Percentiles rank a stretch among this genome's conserved stretches.
Conservation (phyloP, 306 rosid genomes). For the Castanea crenata region DNA sequence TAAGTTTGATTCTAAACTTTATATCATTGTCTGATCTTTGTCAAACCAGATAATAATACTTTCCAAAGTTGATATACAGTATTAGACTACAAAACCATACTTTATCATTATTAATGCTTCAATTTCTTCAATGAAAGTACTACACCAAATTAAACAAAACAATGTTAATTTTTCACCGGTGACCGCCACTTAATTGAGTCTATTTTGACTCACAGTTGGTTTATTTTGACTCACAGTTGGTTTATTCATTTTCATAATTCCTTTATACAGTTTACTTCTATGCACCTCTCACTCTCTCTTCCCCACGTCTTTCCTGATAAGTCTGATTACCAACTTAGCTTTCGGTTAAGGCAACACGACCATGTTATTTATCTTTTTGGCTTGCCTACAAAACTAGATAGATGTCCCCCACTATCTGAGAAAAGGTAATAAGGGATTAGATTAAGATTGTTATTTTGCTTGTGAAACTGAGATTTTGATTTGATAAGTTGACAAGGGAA, state of each 20-base stretch:
- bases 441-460: slow-evolving; percentile 22
- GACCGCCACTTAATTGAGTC: too few relatives aligned
- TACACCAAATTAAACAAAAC: too few relatives aligned
- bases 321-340: slow-evolving; percentile 12
- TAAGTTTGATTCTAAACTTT: not conserved
- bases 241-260: not conserved
- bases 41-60: not conserved
- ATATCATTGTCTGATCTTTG: not conserved
- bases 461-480: slow-evolving; percentile 15
- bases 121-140: slow-evolving; percentile 6
- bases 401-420: slow-evolving; percentile 40
- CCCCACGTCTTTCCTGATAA: slow-evolving; percentile 11
- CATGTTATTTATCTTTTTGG: slow-evolving; percentile 16
- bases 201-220: not conserved
- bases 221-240: not conserved
- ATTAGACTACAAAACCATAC: not conserved
- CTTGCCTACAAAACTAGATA: slow-evolving; percentile 34
- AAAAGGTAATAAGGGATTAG: slow-evolving; percentile 7
- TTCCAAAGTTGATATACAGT: slow-evolving; percentile 11
- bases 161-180: too few relatives aligned
- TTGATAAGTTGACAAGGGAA: not conserved
- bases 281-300: not conserved
- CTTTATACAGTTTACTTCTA: not conserved
- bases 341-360: slow-evolving; percentile 33
- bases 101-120: not conserved